Conservation (phyloP, 2,329 filamentous ascomycete species). For the Sporothrix variecibatus region DNA sequence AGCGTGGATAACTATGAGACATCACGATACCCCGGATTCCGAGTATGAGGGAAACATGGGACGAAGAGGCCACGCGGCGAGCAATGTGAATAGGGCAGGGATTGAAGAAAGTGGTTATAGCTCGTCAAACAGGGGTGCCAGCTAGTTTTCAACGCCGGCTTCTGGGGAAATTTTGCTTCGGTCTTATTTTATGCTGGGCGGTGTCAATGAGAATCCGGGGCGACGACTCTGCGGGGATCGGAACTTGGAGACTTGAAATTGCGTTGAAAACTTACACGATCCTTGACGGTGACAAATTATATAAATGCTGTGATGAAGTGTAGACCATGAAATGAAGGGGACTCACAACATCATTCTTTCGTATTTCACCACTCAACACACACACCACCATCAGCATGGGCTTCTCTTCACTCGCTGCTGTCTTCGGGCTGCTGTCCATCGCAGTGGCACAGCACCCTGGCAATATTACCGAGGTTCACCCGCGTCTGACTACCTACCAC, state of each 20-base stretch:
- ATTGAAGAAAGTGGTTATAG: neutral
- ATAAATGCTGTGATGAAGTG: neutral
- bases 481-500: slow-evolving; percentile 16
- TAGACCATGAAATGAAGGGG: neutral
- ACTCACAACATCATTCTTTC: neutral
- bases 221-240: neutral
- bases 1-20: neutral
- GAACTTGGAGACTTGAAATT: neutral
- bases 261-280: neutral
- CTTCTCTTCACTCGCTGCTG: neutral
- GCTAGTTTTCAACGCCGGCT: neutral
- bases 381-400: neutral
- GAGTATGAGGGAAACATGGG: neutral
- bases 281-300: neutral
- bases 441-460: slow-evolving; percentile 12
- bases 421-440: neutral
- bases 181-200: neutral
- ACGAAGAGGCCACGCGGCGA: neutral
- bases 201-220: neutral
- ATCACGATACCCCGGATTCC: neutral
- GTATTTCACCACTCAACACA: neutral
- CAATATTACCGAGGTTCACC: slow-evolving; percentile 17
- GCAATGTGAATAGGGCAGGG: neutral
- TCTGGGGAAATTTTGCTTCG: neutral
- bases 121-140: neutral